Percentiles rank a stretch among this genome's conserved stretches.
Evolutionary conservation across 1,284 basidiomycete genomes (phyloP).

Genomic region (Puccinia triticina): DNA sequence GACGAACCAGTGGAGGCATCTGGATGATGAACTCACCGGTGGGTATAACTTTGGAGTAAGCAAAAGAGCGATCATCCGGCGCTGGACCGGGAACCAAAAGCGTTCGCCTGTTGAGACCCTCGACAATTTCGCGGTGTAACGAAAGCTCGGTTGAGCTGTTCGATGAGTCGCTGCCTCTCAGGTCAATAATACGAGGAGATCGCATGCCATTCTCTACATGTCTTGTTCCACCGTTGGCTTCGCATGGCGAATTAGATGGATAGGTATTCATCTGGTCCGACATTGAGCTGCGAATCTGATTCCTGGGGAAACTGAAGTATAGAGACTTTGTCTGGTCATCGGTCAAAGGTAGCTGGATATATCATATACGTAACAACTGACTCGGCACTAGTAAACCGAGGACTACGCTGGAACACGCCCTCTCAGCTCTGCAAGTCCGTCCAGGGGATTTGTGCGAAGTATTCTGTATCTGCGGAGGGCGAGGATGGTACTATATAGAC

Average conservation of each 20-base stretch:
- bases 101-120: slow-evolving; percentile 22
- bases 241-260: neutral
- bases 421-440: neutral
- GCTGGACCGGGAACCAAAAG: slow-evolving; percentile 14
- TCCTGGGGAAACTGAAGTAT: neutral
- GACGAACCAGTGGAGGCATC: neutral
- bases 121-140: slow-evolving; percentile 19
- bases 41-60: slow-evolving; percentile 38
- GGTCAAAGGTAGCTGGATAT: neutral
- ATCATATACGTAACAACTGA: neutral
- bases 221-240: neutral
- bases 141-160: neutral
- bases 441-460: neutral
- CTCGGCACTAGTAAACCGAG: neutral
- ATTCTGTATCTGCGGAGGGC: neutral
- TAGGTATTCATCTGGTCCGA: neutral
- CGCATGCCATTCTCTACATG: neutral
- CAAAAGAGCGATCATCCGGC: slow-evolving; percentile 23
- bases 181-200: slow-evolving; percentile 7
- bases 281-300: neutral
- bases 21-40: slow-evolving; percentile 24
- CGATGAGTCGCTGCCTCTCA: neutral
- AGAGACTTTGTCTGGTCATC: neutral
- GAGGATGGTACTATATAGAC: neutral
- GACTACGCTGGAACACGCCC: neutral